These are phyloP conservation scores for Cucurbita maxima DNA, from an alignment of 306 rosid genomes.

Conservation along the genomic window DNA sequence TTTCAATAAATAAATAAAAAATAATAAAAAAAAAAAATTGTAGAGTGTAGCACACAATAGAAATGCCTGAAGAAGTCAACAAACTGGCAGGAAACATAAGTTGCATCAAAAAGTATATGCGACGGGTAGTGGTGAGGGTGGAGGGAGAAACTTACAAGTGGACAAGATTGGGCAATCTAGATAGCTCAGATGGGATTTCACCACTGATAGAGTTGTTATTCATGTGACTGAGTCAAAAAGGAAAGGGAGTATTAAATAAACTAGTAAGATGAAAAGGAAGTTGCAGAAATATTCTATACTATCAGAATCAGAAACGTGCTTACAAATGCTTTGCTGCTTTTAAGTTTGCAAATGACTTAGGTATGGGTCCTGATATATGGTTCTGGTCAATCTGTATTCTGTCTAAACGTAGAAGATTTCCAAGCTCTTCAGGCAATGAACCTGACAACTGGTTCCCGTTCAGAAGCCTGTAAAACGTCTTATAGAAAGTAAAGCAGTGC, in stretches of 20 bases:
- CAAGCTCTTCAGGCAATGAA: slow-evolving; percentile 68
- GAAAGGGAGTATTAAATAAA: background rate
- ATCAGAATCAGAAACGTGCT: slow-evolving; percentile 23
- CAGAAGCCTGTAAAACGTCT: slow-evolving; percentile 42
- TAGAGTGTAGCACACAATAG: background rate
- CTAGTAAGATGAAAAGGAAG: background rate
- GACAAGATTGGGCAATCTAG: slow-evolving; percentile 38
- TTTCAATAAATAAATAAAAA: background rate
- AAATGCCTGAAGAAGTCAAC: background rate
- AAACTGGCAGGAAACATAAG: background rate
- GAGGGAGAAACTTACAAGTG: slow-evolving; percentile 54
- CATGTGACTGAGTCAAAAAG: slow-evolving; percentile 68
- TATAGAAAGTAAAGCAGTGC: background rate
- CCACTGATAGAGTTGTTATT: slow-evolving; percentile 94
- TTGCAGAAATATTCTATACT: slow-evolving; percentile 1
- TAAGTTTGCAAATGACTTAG: slow-evolving; percentile 57
- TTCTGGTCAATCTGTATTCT: slow-evolving; percentile 74
- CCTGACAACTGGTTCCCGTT: slow-evolving; percentile 73
- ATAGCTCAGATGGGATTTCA: slow-evolving; percentile 57
- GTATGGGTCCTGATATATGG: slow-evolving; percentile 55
- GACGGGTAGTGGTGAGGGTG: background rate
- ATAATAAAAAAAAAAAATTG: background rate
- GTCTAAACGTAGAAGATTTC: slow-evolving; percentile 45
- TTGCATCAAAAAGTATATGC: background rate
- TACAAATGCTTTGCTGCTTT: slow-evolving; percentile 56